A percentile compares a stretch with the other conserved stretches of the same genome.
phyloP scores from a whole-genome alignment of 73 alveolate genomes.

The Paramecium tetraurelia region DNA sequence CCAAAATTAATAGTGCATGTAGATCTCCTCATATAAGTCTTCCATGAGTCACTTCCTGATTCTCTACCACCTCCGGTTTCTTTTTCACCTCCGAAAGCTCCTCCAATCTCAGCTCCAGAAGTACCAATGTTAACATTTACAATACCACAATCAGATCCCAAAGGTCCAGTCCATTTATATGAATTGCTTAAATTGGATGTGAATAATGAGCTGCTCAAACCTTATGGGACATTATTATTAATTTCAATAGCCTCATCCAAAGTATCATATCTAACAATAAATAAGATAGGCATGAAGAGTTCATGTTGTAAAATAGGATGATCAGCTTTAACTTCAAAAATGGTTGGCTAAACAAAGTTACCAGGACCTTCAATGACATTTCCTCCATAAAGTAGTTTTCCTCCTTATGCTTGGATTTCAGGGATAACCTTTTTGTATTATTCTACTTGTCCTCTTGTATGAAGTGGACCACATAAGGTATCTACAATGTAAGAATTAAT shows the following conservation, averaged over 20 bases:
- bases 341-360: constrained; percentile 83
- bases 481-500: background rate
- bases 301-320: constrained; percentile 80
- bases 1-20: constrained; percentile 89
- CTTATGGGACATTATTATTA: constrained; percentile 90
- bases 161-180: constrained; percentile 71
- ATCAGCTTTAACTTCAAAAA: constrained; percentile 73
- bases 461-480: constrained; percentile 89
- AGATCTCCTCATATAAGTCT: constrained; percentile 90
- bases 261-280: constrained; percentile 75
- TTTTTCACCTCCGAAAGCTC: constrained; percentile 96
- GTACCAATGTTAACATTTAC: constrained; percentile 92
- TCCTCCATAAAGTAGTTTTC: constrained; percentile 83
- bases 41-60: constrained; percentile 93
- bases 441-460: constrained; percentile 73
- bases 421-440: constrained; percentile 70
- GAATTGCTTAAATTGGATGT: constrained; percentile 79
- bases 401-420: constrained; percentile 81
- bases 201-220: constrained; percentile 81
- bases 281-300: constrained; percentile 80
- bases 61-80: constrained; percentile 98
- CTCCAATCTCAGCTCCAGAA: constrained; percentile 95
- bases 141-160: constrained; percentile 89
- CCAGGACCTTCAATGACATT: constrained; percentile 79
- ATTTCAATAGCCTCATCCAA: constrained; percentile 84